A percentile compares a stretch with the other conserved stretches of the same genome.
Evolutionary conservation across 345 rosid genomes (phyloP).

Genomic region (Hypericum androsaemum): DNA sequence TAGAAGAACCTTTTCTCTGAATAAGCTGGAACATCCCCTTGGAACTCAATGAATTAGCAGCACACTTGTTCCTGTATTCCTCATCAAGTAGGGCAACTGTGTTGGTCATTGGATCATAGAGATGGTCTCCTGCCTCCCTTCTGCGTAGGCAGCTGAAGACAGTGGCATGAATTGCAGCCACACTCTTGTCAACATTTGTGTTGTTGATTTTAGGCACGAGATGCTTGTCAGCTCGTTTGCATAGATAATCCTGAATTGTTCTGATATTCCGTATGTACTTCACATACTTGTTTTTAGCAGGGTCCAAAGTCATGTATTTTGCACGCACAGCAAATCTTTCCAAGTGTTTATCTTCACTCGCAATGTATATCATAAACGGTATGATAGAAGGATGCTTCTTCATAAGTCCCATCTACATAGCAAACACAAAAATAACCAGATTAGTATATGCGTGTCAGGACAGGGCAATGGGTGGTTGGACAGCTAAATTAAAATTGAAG

Average conservation of each 20-base stretch:
- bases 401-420: constrained; percentile 92
- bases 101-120: constrained; percentile 68
- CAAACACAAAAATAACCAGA: constrained; percentile 1
- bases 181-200: constrained; percentile 92
- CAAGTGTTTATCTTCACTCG: constrained; percentile 94
- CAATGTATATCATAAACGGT: constrained; percentile 92
- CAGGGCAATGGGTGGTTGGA: too few species aligned
- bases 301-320: constrained; percentile 97
- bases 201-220: constrained; percentile 94
- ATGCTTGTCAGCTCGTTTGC: constrained; percentile 95
- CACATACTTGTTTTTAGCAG: constrained; percentile 89
- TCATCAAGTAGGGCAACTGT: constrained; percentile 72
- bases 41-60: constrained; percentile 83
- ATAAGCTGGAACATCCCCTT: constrained; percentile 98
- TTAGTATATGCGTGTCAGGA: background rate
- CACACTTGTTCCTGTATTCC: constrained; percentile 86
- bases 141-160: constrained; percentile 92
- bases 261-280: constrained; percentile 88
- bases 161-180: constrained; percentile 93
- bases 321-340: constrained; percentile 97
- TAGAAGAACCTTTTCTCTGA: constrained; percentile 83
- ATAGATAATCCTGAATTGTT: constrained; percentile 86
- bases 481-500: constrained; percentile 5
- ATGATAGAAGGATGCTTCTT: constrained; percentile 94
- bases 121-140: constrained; percentile 74